phyloP scores from a whole-genome alignment of 1,284 basidiomycete genomes.

The Neonothopanus nambi region DNA sequence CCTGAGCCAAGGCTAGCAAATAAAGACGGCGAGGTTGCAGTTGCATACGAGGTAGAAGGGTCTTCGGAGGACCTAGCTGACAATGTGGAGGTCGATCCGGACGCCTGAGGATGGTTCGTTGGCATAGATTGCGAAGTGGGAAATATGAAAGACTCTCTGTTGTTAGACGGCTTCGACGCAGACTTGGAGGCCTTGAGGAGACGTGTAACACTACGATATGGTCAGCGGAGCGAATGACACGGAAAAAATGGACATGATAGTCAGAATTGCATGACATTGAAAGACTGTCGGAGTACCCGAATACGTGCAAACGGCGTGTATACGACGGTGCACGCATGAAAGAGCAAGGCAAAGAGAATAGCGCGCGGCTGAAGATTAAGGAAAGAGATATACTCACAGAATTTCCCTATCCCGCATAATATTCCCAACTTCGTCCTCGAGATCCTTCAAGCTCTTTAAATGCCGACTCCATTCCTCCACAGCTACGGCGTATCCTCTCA shows the following conservation, averaged over 20 bases:
- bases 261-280: background rate
- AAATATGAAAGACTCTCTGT: constrained; percentile 44
- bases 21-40: constrained; percentile 33
- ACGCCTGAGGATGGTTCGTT: constrained; percentile 14
- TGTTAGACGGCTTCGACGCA: constrained; percentile 28
- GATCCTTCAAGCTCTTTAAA: constrained; percentile 55
- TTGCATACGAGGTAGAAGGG: constrained; percentile 27
- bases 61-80: constrained; percentile 28
- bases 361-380: background rate
- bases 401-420: constrained; percentile 76
- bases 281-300: background rate
- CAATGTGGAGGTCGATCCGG: constrained; percentile 34
- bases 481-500: constrained; percentile 56
- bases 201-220: constrained; percentile 58
- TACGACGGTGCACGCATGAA: background rate
- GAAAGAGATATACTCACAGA: constrained; percentile 49
- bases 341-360: background rate
- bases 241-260: background rate
- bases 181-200: constrained; percentile 75
- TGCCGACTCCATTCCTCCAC: constrained; percentile 67
- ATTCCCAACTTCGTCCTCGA: constrained; percentile 71
- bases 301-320: background rate
- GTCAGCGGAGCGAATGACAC: too few relatives aligned
- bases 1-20: constrained; percentile 36
- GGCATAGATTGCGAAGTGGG: constrained; percentile 24